Evolutionary conservation across 2,329 filamentous ascomycete genomes (phyloP), one percentile per base, ranked within the genome.

Genomic region (Helminthosporium solani): DNA sequence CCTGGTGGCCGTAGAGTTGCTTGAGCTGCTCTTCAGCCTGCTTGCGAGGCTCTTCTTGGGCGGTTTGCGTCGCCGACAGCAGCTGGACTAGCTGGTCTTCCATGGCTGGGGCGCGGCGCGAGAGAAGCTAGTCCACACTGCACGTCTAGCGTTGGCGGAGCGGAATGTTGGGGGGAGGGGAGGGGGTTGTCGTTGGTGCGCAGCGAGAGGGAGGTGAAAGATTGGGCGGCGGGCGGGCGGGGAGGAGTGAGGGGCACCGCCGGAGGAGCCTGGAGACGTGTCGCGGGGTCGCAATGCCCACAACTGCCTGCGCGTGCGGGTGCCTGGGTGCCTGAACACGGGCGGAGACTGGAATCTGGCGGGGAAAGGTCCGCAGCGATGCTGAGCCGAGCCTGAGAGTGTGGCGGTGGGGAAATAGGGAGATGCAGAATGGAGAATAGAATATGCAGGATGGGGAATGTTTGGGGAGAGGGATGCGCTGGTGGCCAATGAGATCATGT

Each of bases 11-110:
- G 67, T 87, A 85, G 54, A 88, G 82, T 54, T 82, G 82, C 68
- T 84, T 83, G 41, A 96, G 81, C 62, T 90, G 87, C 65, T 86
- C 78, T 75, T 99, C 94, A 60, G 94, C 94, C 68, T 88, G 84
- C 69, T 88, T 90, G 70, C 92, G 86, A 46, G 87, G 85, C 44
- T 75, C 84, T 70, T 92, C 85, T 48, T 85, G 82, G 50, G 87
- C 64, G 54, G 85, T 85, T 75, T 95, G 90, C 40, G 91, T 95
- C 73, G 90, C 89, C 63, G 86, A 83, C 55, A 99, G 85, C 70
- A 97, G 81, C 72, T 86, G 85, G 61, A 94, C 85, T 71, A 99
- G 83, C 78, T 95, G 86, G 75, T 95, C 86, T 81, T 96, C 91
- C 90, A 96, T 96, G 62, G 65, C 74, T n/a, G n/a, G n/a, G n/a